Evolutionary conservation across 371 early-diverging fungal genomes (phyloP).

Genomic region (Rhizopus sp.): DNA sequence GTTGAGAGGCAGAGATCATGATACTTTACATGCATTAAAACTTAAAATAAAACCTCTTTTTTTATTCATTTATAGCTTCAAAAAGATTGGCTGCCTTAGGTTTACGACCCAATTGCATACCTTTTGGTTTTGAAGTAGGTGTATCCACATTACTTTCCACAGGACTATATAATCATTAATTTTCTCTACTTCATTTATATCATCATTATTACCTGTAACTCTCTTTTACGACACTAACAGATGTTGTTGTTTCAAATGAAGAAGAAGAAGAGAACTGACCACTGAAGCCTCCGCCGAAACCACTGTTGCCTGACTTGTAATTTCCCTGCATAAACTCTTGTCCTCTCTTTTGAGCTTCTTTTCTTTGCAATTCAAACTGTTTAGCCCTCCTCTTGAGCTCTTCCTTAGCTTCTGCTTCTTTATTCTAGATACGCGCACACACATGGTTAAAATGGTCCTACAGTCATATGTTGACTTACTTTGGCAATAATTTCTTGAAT

Average conservation of each 20-base stretch:
- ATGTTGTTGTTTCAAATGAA: conserved; percentile 47
- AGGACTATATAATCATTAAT: conserved; percentile 1
- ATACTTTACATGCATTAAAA: too few species aligned
- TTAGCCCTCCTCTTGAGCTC: conserved; percentile 91
- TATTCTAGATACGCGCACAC: conserved; percentile 66
- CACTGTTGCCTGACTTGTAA: conserved; percentile 46
- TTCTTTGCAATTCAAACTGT: conserved; percentile 87
- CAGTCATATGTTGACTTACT: conserved; percentile 39
- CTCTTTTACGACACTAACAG: conserved; percentile 30
- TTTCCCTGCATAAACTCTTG: conserved; percentile 56
- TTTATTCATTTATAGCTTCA: conserved; percentile 32
- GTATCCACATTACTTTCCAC: conserved; percentile 27
- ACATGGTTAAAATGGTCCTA: background rate
- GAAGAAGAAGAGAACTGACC: conserved; percentile 46
- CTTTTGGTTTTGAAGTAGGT: conserved; percentile 67
- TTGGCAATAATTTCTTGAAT: conserved; percentile 94
- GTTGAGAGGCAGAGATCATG: too few species aligned
- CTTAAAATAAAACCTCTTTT: too few species aligned
- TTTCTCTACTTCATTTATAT: background rate
- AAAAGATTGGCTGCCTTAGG: conserved; percentile 77
- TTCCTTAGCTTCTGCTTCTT: conserved; percentile 96
- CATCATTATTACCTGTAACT: conserved; percentile 18
- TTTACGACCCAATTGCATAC: conserved; percentile 94
- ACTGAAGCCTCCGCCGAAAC: conserved; percentile 9
- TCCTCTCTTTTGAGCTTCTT: conserved; percentile 82